Base-by-base conservation (phyloP, 1,284 basidiomycete genomes). In the Uromyces viciae-fabae region DNA sequence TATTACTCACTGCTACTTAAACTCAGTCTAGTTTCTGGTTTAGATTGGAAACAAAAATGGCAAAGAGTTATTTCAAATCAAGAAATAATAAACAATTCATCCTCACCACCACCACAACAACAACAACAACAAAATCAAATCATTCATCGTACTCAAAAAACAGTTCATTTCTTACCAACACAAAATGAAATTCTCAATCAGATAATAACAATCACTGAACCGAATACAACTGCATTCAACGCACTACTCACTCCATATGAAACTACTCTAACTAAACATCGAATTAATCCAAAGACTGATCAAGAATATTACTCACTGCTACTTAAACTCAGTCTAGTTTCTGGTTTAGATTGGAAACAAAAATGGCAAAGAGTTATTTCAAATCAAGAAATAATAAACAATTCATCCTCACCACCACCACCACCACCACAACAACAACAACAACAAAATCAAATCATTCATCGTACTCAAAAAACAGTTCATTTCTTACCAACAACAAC, bases 41-140 rank as follows among this genome's bases (percentile, higher is more conserved):
- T 49, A 28, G 66, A 79, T 79, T 79, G 76, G 76, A 66, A 68
- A 28, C 76, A 79, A 33, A 79, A 79, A 71, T 79, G 76, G 76
- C 49, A 69, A 31, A 52, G 33, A 31, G 64, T 46, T 43, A 3
- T 33, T n/a, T 15, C 38, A 25, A 17, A 60, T 42, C 76, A 58
- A 33, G 5, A 36, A 25, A 40, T 25, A 19, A 19, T 25, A n/a
- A n/a, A n/a, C n/a, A 17, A 54, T 46, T 49, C 69, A 31, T 22
- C 40, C 25, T 49, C 38, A 31, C 17, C 11, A 28, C 25, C 62
- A 66, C 14, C 43, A 11, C 46, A 52, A 36, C 28, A 52, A 38
- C 19, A 1, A 42, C 31, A 66, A 17, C 28, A 64, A 19, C 40
- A 52, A 66, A 33, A 2, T 33, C 42, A 49, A 46, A 46, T 25